Base-by-base conservation (phyloP, 352 stramenopile species). In the Globisporangium sylvaticum region DNA sequence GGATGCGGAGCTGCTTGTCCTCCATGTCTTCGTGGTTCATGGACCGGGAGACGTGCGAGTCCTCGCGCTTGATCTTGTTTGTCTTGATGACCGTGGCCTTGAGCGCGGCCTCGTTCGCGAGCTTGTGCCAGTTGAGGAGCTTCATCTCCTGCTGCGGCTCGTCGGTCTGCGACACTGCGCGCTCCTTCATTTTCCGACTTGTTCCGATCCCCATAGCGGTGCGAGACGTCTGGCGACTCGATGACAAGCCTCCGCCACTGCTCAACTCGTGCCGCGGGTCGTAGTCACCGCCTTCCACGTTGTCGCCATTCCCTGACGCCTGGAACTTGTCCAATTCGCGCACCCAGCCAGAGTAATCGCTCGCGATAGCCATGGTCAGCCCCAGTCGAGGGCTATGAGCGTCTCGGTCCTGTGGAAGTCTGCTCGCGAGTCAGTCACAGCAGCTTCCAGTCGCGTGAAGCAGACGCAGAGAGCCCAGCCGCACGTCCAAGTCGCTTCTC, bases 71-170 rank as follows among this genome's bases (percentile, higher is more conserved):
- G 73, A 91, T 80, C 76, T 94, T 88, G 74, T 88, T 96, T 7
- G 81, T 95, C 66, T 94, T 95, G 77, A 96, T 94, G 67, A 96
- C 84, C 15, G 87, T 87, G 15, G 90, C 92, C 67, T 98, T 98
- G 25, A 98, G 78, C 18, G 92, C 92, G 2, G 92, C 89, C 70
- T 98, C 89, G 61, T 98, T 98, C 10, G 91, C 91, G 24, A 98
- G 86, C 67, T 98, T 98, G 78, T 98, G 93, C 93, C 93, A 98
- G 58, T 96, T 92, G 54, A 98, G 82, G 50, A 98, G 75, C 77
- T 98, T 97, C 80, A 98, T 94, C 70, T 98, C 93, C 70, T 93
- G 83, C 68, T 94, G 79, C 12, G 92, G 70, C 54, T 97, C 88
- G n/a, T 97, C 80, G 0, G 96, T 65, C 63, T 94, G 81, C 15